Percentiles rank a stretch among this genome's conserved stretches.
Conservation (phyloP, 2,329 filamentous ascomycete species). For the Ramularia collo-cygni region DNA sequence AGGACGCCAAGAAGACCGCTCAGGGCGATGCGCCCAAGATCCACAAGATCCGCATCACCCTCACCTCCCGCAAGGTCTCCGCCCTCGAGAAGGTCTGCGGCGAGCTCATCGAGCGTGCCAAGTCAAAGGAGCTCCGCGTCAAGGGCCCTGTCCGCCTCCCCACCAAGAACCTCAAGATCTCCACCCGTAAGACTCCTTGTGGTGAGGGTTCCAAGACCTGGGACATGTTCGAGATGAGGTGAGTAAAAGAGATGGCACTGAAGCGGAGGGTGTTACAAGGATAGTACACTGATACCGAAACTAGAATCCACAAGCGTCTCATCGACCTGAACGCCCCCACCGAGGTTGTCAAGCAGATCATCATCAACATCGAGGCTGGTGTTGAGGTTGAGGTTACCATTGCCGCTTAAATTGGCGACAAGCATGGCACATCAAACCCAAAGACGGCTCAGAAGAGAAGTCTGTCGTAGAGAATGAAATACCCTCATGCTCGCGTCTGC, state of each 20-base stretch:
- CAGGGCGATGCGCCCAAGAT: slow-evolving; percentile 87
- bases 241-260: slow-evolving; percentile 63
- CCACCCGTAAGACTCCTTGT: slow-evolving; percentile 97
- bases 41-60: slow-evolving; percentile 98
- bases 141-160: slow-evolving; percentile 97
- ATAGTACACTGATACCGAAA: slow-evolving; percentile 3
- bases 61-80: slow-evolving; percentile 89
- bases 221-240: slow-evolving; percentile 96
- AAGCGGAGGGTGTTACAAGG: slow-evolving; percentile 25
- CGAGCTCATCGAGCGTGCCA: slow-evolving; percentile 97
- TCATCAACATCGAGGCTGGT: slow-evolving; percentile 91
- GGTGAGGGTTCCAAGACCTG: slow-evolving; percentile 99
- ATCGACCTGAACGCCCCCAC: slow-evolving; percentile 79
- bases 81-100: slow-evolving; percentile 96
- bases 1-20: slow-evolving; percentile 85
- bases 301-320: slow-evolving; percentile 32
- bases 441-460: too few relatives aligned
- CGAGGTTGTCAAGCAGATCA: slow-evolving; percentile 95
- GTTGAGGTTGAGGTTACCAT: slow-evolving; percentile 92
- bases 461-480: too few relatives aligned
- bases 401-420: slow-evolving; percentile 55
- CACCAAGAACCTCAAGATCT: slow-evolving; percentile 94
- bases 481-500: too few relatives aligned
- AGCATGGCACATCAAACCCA: background rate
- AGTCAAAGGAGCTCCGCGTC: slow-evolving; percentile 95